Evolutionary conservation across 176 grass and related monocot genomes (phyloP).

Genomic region (Bolboschoenus planiculmis): DNA sequence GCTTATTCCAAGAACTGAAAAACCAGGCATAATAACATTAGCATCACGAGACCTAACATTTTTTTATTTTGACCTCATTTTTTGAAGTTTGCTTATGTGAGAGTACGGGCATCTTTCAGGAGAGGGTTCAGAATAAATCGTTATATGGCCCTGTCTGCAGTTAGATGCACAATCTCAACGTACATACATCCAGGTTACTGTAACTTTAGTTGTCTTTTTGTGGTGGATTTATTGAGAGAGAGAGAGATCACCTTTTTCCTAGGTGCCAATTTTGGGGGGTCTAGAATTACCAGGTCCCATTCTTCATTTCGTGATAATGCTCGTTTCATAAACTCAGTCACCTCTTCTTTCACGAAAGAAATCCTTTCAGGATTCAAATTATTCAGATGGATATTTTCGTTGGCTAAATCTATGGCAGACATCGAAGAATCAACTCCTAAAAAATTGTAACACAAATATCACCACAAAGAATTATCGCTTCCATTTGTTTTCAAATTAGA

Average conservation of each 20-base stretch:
- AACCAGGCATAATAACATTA: background rate
- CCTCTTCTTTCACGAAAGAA: slow-evolving; percentile 84
- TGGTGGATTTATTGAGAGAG: background rate
- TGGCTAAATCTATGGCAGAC: slow-evolving; percentile 77
- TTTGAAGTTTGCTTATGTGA: background rate
- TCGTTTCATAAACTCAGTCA: slow-evolving; percentile 71
- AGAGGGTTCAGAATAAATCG: background rate
- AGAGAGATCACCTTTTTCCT: slow-evolving; percentile 61
- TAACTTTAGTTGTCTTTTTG: background rate
- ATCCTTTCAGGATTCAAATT: slow-evolving; percentile 42
- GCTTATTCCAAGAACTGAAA: background rate
- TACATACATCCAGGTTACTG: background rate
- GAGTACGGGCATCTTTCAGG: background rate
- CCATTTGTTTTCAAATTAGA: background rate
- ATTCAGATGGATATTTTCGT: slow-evolving; percentile 75
- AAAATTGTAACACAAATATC: slow-evolving; percentile 17
- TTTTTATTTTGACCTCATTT: background rate
- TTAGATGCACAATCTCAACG: background rate
- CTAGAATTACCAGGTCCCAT: slow-evolving; percentile 86
- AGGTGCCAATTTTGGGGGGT: slow-evolving; percentile 92
- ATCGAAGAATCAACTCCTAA: slow-evolving; percentile 89
- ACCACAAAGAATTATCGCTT: slow-evolving; percentile 1
- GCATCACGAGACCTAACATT: background rate
- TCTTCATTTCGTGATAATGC: slow-evolving; percentile 61
- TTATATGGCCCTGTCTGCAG: background rate